phyloP scores from a whole-genome alignment of 306 rosid species.

The Rosa rugosa region DNA sequence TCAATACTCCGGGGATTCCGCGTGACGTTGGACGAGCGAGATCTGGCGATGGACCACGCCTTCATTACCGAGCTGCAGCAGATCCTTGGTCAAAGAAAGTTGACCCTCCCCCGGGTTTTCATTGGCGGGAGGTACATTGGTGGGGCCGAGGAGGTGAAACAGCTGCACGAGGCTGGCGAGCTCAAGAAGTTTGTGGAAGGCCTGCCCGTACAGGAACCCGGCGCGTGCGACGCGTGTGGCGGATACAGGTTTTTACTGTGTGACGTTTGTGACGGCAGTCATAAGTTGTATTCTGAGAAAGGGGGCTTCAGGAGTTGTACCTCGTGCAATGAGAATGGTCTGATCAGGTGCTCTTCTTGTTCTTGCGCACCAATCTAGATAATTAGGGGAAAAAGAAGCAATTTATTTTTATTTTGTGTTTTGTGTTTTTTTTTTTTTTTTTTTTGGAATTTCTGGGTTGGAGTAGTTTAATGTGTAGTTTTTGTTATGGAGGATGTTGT shows the following conservation, averaged over 20 bases:
- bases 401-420: background rate
- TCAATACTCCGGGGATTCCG: conserved; percentile 72
- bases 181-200: conserved; percentile 81
- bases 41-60: conserved; percentile 79
- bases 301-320: conserved; percentile 66
- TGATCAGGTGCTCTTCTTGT: conserved; percentile 87
- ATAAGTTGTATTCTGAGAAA: conserved; percentile 65
- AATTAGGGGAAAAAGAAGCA: background rate
- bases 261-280: conserved; percentile 75
- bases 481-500: background rate
- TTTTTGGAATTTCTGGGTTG: background rate
- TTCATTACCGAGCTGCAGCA: conserved; percentile 64
- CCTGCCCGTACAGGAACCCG: conserved; percentile 60
- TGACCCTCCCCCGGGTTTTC: conserved; percentile 70
- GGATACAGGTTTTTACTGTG: conserved; percentile 74
- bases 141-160: conserved; percentile 75
- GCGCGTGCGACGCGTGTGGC: conserved; percentile 63
- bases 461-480: conserved; percentile 3
- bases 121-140: conserved; percentile 80
- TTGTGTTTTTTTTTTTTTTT: background rate
- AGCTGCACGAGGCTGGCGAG: conserved; percentile 84
- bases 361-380: conserved; percentile 43
- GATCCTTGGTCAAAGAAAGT: conserved; percentile 45
- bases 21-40: conserved; percentile 77
- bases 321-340: conserved; percentile 80